These are phyloP conservation scores for Curvularia sp. DNA, from an alignment of 2,329 filamentous ascomycete species.

Conservation along the genomic window DNA sequence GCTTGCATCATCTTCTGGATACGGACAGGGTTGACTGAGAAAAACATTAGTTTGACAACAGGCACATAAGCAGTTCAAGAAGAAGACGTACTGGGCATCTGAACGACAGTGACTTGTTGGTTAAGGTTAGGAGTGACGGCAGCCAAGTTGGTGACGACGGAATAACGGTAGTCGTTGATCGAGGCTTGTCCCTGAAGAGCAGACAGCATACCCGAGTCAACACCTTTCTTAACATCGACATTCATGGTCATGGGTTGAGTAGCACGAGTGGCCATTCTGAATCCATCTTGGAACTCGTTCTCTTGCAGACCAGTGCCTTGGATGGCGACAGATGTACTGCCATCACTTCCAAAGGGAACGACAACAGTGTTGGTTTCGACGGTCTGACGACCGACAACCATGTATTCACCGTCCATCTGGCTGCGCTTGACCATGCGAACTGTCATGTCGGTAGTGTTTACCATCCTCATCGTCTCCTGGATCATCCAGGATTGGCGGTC, in stretches of 20 bases:
- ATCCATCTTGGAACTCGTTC: constrained; percentile 50
- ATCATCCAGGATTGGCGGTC: constrained; percentile 51
- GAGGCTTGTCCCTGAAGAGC: constrained; percentile 39
- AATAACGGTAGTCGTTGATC: constrained; percentile 50
- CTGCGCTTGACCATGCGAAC: constrained; percentile 48
- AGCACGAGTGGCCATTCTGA: constrained; percentile 48
- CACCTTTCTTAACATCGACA: constrained; percentile 46
- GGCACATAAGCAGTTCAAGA: no score
- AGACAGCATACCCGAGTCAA: constrained; percentile 45
- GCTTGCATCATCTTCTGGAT: constrained; percentile 49
- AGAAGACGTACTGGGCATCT: constrained; percentile 45
- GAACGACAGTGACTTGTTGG: constrained; percentile 47
- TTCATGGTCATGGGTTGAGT: constrained; percentile 49
- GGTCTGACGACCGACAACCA: constrained; percentile 50
- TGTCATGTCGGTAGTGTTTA: constrained; percentile 50
- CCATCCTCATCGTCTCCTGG: constrained; percentile 47
- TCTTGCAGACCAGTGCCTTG: constrained; percentile 49
- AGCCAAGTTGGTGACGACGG: constrained; percentile 44
- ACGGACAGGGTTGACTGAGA: constrained; percentile 44
- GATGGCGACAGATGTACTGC: constrained; percentile 38
- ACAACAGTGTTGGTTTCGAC: constrained; percentile 45
- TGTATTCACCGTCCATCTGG: constrained; percentile 49
- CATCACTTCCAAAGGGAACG: constrained; percentile 42
- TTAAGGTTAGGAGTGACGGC: constrained; percentile 46
- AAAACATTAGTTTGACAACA: constrained; percentile 19